Conservation (phyloP, 2,329 filamentous ascomycete genomes). For the Decorospora gaudefroyi region DNA sequence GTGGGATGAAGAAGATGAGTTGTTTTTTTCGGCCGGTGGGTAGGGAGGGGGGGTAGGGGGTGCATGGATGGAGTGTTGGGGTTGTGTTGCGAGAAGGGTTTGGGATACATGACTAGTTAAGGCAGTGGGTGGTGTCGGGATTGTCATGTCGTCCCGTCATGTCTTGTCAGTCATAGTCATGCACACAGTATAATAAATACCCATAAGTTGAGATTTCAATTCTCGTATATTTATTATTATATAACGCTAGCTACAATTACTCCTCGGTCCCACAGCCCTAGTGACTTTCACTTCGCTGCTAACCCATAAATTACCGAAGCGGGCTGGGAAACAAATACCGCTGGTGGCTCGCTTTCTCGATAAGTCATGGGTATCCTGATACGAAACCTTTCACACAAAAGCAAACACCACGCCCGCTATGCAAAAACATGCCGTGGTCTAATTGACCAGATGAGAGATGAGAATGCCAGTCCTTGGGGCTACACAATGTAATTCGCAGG, state of each 20-base stretch:
- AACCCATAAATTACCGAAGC: constrained; percentile 1
- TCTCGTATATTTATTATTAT: too few relatives aligned
- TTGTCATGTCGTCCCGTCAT: too few relatives aligned
- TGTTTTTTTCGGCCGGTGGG: constrained; percentile 80
- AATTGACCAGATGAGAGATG: not conserved
- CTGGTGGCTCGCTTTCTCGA: constrained; percentile 1
- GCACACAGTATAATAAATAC: too few relatives aligned
- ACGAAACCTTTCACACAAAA: constrained; percentile 6
- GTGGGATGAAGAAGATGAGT: constrained; percentile 96
- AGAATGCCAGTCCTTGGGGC: not conserved
- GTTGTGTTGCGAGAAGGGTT: constrained; percentile 1
- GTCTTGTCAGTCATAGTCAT: too few relatives aligned
- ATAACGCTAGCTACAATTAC: too few relatives aligned
- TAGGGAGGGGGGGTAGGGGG: constrained; percentile 30
- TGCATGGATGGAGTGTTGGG: not conserved
- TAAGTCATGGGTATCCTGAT: constrained; percentile 24
- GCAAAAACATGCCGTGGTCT: constrained; percentile 19
- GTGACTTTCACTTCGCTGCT: too few relatives aligned
- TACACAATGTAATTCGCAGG: not conserved
- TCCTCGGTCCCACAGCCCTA: too few relatives aligned
- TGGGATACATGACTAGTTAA: too few relatives aligned
- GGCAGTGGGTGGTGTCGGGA: not conserved
- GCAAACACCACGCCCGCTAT: constrained; percentile 22
- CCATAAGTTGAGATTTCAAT: too few relatives aligned
- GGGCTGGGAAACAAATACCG: too few relatives aligned